Conservation (phyloP, 768 basidiomycete genomes). For the Mycena sanguinolenta region DNA sequence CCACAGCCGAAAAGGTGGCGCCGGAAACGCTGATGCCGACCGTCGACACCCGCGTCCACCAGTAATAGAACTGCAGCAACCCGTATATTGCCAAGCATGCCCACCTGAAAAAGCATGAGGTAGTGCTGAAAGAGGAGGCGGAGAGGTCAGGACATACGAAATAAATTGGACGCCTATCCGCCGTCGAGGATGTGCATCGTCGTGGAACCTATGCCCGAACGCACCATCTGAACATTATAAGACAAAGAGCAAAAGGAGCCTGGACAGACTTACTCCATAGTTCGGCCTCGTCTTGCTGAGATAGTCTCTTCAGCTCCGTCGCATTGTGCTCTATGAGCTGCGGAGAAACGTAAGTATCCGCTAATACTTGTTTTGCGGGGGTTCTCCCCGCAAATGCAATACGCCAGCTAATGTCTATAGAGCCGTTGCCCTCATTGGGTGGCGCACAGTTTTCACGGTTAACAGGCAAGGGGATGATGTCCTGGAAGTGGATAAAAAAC, state of each 20-base stretch:
- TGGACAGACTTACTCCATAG: conserved; percentile 42
- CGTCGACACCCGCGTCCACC: conserved; percentile 50
- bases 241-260: not conserved
- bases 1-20: conserved; percentile 27
- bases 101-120: conserved; percentile 28
- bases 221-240: conserved; percentile 41
- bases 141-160: conserved; percentile 29
- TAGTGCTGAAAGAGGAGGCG: not conserved
- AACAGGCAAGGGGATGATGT: conserved; percentile 48
- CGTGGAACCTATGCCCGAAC: conserved; percentile 43
- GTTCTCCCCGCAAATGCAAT: conserved; percentile 46
- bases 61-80: conserved; percentile 46
- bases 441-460: conserved; percentile 45
- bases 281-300: conserved; percentile 42
- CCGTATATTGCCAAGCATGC: conserved; percentile 21
- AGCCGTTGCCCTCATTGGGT: conserved; percentile 36
- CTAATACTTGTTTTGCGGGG: conserved; percentile 39
- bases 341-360: conserved; percentile 32
- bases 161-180: conserved; percentile 32
- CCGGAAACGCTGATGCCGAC: conserved; percentile 45
- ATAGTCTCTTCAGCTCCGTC: conserved; percentile 39
- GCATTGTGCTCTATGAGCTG: conserved; percentile 34
- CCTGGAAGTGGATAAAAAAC: conserved; percentile 37
- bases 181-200: conserved; percentile 49
- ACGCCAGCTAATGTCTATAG: conserved; percentile 51